A percentile compares a stretch with the other conserved stretches of the same genome.
These are phyloP conservation scores for Pseudogymnoascus sp. DNA, from an alignment of 2,329 filamentous ascomycete genomes.

Conservation along the genomic window DNA sequence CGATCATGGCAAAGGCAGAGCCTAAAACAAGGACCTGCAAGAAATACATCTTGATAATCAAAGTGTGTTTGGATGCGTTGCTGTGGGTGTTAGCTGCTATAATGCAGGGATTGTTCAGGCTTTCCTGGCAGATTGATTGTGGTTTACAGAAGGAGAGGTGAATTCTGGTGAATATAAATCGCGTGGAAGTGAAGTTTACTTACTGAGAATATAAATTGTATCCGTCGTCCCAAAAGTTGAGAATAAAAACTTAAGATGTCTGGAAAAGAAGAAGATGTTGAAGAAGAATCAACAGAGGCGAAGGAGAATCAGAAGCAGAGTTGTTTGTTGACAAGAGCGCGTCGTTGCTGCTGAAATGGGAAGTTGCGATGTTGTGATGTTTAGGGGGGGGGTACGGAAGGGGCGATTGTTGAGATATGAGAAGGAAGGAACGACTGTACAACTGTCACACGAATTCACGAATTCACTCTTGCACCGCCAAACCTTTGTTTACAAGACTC, in stretches of 20 bases:
- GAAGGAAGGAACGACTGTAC: not conserved
- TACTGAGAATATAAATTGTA: conserved; percentile 8
- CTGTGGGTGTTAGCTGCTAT: not conserved
- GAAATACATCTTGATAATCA: conserved; percentile 26
- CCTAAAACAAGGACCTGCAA: conserved; percentile 21
- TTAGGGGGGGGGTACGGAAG: not conserved
- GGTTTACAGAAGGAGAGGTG: not conserved
- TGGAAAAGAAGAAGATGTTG: conserved; percentile 9
- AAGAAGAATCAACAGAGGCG: conserved; percentile 2
- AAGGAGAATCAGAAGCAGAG: not conserved
- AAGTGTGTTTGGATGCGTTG: conserved; percentile 1
- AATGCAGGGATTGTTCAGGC: not conserved
- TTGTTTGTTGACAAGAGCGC: not conserved
- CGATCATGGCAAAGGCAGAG: conserved; percentile 18
- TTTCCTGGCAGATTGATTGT: not conserved
- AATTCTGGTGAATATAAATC: not conserved
- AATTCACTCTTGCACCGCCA: not conserved
- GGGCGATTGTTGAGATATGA: not conserved
- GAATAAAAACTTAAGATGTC: conserved; percentile 1
- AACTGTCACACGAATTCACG: not conserved
- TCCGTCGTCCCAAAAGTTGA: conserved; percentile 2
- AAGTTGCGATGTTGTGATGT: not conserved
- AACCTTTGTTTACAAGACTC: not conserved
- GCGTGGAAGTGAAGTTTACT: not conserved
- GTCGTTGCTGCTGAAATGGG: not conserved